Evolutionary conservation across 257 asterid species (phyloP).

Genomic region (Coffea canephora): DNA sequence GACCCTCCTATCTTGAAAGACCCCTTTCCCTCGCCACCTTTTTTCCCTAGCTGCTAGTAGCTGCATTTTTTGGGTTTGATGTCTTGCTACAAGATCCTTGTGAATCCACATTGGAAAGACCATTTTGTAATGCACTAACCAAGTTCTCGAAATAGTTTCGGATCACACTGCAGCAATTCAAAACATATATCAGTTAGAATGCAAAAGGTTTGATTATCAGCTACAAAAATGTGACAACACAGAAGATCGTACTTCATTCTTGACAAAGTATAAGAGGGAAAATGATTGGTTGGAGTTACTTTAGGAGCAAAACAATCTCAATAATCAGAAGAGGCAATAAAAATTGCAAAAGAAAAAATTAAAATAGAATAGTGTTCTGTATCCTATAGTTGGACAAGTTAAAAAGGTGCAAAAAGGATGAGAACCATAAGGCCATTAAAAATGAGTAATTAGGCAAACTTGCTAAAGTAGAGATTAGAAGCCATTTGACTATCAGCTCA

Average conservation of each 20-base stretch:
- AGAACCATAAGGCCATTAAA: neutral
- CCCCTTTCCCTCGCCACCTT: constrained; percentile 53
- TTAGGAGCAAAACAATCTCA: neutral
- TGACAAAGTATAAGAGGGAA: neutral
- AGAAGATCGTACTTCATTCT: neutral
- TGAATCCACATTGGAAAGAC: constrained; percentile 88
- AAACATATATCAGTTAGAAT: neutral
- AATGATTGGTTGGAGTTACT: neutral
- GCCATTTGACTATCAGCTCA: neutral
- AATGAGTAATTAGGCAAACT: neutral
- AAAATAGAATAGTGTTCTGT: neutral
- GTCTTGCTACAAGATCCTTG: constrained; percentile 48
- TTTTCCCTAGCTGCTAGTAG: constrained; percentile 71
- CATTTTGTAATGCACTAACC: constrained; percentile 88
- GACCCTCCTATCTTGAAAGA: constrained; percentile 45
- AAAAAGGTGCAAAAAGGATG: neutral
- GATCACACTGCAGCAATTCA: constrained; percentile 64
- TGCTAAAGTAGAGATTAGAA: neutral
- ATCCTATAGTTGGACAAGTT: neutral
- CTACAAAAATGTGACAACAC: neutral
- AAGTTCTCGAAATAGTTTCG: constrained; percentile 86
- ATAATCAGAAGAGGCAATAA: neutral
- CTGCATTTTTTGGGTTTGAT: constrained; percentile 41
- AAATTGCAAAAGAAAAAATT: neutral
- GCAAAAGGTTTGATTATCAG: neutral